Evolutionary conservation across 768 basidiomycete genomes (phyloP), one percentile per base, ranked within the genome.

Genomic region (Russula foetens): DNA sequence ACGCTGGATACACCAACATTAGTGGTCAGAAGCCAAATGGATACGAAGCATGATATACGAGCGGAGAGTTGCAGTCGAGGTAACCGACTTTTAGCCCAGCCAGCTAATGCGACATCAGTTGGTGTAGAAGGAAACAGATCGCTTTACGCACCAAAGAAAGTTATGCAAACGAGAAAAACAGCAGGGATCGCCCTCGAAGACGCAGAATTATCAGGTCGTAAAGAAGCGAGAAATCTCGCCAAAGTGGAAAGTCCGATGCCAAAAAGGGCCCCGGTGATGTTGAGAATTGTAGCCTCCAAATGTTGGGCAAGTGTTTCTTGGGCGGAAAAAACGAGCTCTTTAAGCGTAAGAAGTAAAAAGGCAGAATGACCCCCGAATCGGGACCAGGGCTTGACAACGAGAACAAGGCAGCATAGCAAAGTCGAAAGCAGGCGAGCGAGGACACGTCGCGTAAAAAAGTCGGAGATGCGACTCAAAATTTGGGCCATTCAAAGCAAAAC

Each of bases 291-390:
- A 1, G 70, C 70, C 66, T 80, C 80, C 4, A 80, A 63, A 66
- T 81, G 78, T 63, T 81, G 77, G 0, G 79, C 75, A 12, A 81
- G 70, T 63, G 71, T 76, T 43, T 77, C 74, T 63, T 81, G 77
- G 2, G 76, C 74, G 23, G 75, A 74, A 63, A 81, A 80, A 52
- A 78, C 73, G 9, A 79, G 73, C 56, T 81, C 80, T 55, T 80
- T 78, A 41, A 80, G 63, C 6, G 73, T 71, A 12, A 64, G 61
- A 31, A 62, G 44, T 7, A 79, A 70, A 66, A 76, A 79, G 19
- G 76, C 77, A 28, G 65, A 72, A 3, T 57, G 48, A 6, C 77
- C 76, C 7, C 77, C 78, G 21, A 72, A 68, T 31, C 57, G 67
- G 19, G 77, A 75, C 60, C 78, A 75, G 0, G 77, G 75, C 2